Percentiles rank a stretch among this genome's conserved stretches.
phyloP scores from a whole-genome alignment of 768 basidiomycete species.

The Tulasnella sp. region DNA sequence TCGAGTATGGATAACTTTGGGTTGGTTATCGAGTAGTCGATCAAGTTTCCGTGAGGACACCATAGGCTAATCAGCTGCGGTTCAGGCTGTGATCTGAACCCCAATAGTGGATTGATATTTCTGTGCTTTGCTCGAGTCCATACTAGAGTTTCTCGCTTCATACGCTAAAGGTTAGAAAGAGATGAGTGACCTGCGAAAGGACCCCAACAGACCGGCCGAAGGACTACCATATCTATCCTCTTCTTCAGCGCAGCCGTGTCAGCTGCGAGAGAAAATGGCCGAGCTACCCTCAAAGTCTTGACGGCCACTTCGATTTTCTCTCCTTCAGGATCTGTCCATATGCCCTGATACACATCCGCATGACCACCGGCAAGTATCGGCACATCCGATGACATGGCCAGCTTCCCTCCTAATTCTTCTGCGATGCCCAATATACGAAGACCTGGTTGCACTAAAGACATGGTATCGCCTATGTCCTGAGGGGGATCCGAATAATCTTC shows the following conservation, averaged over 20 bases:
- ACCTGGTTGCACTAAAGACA: conserved; percentile 8
- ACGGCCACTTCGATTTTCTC: not conserved
- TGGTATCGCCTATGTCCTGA: not conserved
- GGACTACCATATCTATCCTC: not conserved
- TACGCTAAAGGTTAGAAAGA: not conserved
- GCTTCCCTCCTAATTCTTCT: not conserved
- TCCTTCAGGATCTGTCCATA: not conserved
- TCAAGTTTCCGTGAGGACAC: conserved; percentile 19
- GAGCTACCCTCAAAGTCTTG: not conserved
- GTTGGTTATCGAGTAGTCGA: not conserved
- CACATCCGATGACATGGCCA: not conserved
- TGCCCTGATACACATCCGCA: not conserved
- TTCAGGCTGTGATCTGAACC: not conserved
- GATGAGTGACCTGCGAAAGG: not conserved
- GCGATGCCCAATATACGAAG: not conserved
- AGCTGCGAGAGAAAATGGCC: not conserved
- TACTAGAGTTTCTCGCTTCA: conserved; percentile 2
- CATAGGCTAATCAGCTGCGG: conserved; percentile 12
- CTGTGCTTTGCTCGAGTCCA: not conserved
- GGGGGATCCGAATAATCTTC: not conserved
- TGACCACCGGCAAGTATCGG: not conserved
- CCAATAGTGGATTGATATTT: not conserved
- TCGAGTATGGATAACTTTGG: not conserved
- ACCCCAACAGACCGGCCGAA: not conserved
- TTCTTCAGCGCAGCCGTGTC: not conserved